These are phyloP conservation scores for Telopea speciosissima DNA, from an alignment of 177 flowering plant genomes.

Conservation along the genomic window DNA sequence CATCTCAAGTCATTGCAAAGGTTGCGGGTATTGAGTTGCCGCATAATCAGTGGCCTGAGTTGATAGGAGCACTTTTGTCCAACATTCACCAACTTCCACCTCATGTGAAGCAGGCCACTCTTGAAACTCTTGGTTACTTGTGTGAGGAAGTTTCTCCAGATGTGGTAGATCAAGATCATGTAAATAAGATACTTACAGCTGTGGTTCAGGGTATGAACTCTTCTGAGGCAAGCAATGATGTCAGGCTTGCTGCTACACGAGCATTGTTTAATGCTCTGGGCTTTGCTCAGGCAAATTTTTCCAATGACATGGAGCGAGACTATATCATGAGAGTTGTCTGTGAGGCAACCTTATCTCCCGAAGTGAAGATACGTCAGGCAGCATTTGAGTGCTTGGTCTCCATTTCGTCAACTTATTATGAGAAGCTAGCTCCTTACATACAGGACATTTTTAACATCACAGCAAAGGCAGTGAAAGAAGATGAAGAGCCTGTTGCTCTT, in stretches of 20 bases:
- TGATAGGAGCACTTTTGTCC: slow-evolving; percentile 45
- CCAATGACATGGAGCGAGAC: slow-evolving; percentile 69
- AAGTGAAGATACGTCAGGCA: slow-evolving; percentile 58
- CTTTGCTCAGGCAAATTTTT: slow-evolving; percentile 66
- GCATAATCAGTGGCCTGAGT: slow-evolving; percentile 71
- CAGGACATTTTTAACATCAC: slow-evolving; percentile 60
- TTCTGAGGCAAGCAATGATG: slow-evolving; percentile 49
- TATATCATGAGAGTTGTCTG: slow-evolving; percentile 73
- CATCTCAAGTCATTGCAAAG: slow-evolving; percentile 74
- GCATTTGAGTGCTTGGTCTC: slow-evolving; percentile 76
- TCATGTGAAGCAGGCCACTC: slow-evolving; percentile 65
- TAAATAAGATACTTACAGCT: slow-evolving; percentile 72
- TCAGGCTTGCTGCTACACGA: slow-evolving; percentile 58
- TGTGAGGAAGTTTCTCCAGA: slow-evolving; percentile 81
- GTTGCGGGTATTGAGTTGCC: slow-evolving; percentile 72
- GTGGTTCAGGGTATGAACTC: slow-evolving; percentile 77
- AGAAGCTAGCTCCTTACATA: slow-evolving; percentile 57
- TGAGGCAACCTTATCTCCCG: slow-evolving; percentile 57
- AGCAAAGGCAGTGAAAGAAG: slow-evolving; percentile 64
- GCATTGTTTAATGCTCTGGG: slow-evolving; percentile 66
- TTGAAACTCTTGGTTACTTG: slow-evolving; percentile 68
- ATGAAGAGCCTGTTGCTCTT: slow-evolving; percentile 66
- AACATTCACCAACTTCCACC: slow-evolving; percentile 51
- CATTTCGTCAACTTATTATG: slow-evolving; percentile 59
- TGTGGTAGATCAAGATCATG: slow-evolving; percentile 62